A percentile compares a stretch with the other conserved stretches of the same genome.
phyloP scores from a whole-genome alignment of 1,284 basidiomycete species.

The Paramarasmius palmivorus region DNA sequence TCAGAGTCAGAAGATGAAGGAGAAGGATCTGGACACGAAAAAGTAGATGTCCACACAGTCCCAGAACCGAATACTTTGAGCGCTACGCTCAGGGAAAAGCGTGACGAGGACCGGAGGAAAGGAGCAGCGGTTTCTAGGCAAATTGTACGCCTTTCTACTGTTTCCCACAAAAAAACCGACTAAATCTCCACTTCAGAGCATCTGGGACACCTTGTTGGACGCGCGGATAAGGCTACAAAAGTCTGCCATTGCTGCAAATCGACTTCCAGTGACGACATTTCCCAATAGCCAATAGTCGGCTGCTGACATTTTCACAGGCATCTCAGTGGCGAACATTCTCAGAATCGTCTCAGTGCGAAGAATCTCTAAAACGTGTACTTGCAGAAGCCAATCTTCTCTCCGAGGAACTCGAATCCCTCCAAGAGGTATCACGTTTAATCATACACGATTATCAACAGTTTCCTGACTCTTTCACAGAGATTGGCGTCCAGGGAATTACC shows the following conservation, averaged over 20 bases:
- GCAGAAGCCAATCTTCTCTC: conserved; percentile 60
- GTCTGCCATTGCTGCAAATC: conserved; percentile 62
- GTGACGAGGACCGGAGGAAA: conserved; percentile 70
- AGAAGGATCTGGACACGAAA: conserved; percentile 33
- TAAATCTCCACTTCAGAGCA: conserved; percentile 44
- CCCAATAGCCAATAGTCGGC: conserved; percentile 5
- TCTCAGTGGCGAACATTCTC: conserved; percentile 29
- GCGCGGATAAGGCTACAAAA: conserved; percentile 90
- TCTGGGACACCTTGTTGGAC: conserved; percentile 87
- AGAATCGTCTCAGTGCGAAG: conserved; percentile 33
- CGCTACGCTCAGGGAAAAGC: conserved; percentile 54
- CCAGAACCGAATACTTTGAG: conserved; percentile 50
- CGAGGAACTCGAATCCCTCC: conserved; percentile 67
- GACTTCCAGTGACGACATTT: conserved; percentile 45
- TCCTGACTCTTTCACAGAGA: conserved; percentile 30
- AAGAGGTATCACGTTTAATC: conserved; percentile 45
- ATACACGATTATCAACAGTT: conserved; percentile 6
- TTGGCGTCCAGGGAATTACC: conserved; percentile 48
- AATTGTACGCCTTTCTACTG: conserved; percentile 54
- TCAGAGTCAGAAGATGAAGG: conserved; percentile 25
- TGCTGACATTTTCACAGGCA: conserved; percentile 29
- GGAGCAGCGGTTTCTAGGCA: conserved; percentile 83
- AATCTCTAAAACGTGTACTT: conserved; percentile 49
- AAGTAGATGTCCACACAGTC: conserved; percentile 31
- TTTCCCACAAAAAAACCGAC: conserved; percentile 11